Percentiles rank a stretch among this genome's conserved stretches.
Evolutionary conservation across 306 rosid genomes (phyloP).

Genomic region (Neltuma alba): DNA sequence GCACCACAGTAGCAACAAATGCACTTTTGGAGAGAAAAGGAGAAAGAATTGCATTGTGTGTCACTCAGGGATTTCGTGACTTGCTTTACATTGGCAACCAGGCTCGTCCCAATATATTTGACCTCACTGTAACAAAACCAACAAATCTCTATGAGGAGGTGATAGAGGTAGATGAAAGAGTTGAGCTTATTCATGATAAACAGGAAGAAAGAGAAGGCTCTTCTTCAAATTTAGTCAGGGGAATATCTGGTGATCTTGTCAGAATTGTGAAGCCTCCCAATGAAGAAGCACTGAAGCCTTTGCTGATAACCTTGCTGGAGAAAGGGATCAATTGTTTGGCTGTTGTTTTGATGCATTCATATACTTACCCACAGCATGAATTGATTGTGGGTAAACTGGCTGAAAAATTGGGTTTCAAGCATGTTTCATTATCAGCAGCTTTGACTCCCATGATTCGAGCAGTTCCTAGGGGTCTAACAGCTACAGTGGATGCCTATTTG

Average conservation of each 20-base stretch:
- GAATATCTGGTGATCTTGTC: conserved; percentile 84
- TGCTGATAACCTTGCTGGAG: conserved; percentile 52
- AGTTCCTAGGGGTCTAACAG: conserved; percentile 94
- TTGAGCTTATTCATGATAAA: conserved; percentile 62
- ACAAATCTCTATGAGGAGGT: conserved; percentile 84
- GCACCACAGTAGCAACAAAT: conserved; percentile 91
- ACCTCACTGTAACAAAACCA: conserved; percentile 78
- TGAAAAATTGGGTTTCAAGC: conserved; percentile 74
- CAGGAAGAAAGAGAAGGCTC: conserved; percentile 38
- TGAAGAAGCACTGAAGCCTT: conserved; percentile 61
- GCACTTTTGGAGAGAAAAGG: conserved; percentile 90
- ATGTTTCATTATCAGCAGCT: conserved; percentile 87
- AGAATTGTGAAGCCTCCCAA: conserved; percentile 71
- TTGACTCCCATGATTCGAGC: conserved; percentile 95
- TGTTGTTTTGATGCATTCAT: conserved; percentile 89
- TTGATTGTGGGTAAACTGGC: conserved; percentile 64
- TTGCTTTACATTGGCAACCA: conserved; percentile 91
- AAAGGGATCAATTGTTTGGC: conserved; percentile 84
- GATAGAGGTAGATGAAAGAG: conserved; percentile 81
- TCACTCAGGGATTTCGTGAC: conserved; percentile 79
- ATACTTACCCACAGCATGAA: conserved; percentile 85
- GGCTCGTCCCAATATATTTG: conserved; percentile 92
- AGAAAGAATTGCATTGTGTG: conserved; percentile 87
- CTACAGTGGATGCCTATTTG: conserved; percentile 91
- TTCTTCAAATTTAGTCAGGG: conserved; percentile 51